Percentiles rank a stretch among this genome's conserved stretches.
Evolutionary conservation across 345 rosid species (phyloP).

Genomic region (Stellera chamaejasme): DNA sequence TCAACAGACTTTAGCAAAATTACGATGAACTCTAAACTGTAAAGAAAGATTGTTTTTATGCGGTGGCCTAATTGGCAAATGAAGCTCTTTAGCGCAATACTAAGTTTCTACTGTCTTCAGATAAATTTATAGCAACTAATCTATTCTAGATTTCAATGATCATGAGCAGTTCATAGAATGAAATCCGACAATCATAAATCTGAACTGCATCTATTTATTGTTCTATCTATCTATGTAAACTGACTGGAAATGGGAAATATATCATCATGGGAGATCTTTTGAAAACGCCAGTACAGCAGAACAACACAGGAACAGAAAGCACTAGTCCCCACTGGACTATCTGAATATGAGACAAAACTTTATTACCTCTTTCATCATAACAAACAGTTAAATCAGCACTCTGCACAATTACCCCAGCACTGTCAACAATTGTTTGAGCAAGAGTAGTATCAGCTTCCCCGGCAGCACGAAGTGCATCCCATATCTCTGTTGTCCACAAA

Average conservation of each 20-base stretch:
- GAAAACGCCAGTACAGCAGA: neutral
- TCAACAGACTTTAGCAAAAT: neutral
- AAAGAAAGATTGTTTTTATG: no score
- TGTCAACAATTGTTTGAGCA: constrained; percentile 77
- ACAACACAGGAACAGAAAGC: neutral
- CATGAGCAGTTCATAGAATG: no score
- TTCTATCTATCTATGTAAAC: neutral
- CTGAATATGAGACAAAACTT: no score
- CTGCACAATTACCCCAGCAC: constrained; percentile 84
- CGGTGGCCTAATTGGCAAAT: no score
- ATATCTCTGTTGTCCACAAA: constrained; percentile 45
- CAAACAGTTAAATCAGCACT: constrained; percentile 67
- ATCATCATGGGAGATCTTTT: no score
- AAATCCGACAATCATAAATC: no score
- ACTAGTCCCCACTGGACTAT: neutral
- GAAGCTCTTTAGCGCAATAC: no score
- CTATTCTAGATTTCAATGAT: no score
- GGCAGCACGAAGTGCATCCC: constrained; percentile 95
- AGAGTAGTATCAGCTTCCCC: constrained; percentile 64
- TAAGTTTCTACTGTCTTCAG: no score
- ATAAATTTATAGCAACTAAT: no score
- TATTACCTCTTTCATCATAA: constrained; percentile 85
- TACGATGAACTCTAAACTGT: neutral
- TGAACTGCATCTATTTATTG: no score
- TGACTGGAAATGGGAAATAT: neutral